Base-by-base conservation (phyloP, 2,329 filamentous ascomycete genomes). In the Clarireedia homoeocarpa region DNA sequence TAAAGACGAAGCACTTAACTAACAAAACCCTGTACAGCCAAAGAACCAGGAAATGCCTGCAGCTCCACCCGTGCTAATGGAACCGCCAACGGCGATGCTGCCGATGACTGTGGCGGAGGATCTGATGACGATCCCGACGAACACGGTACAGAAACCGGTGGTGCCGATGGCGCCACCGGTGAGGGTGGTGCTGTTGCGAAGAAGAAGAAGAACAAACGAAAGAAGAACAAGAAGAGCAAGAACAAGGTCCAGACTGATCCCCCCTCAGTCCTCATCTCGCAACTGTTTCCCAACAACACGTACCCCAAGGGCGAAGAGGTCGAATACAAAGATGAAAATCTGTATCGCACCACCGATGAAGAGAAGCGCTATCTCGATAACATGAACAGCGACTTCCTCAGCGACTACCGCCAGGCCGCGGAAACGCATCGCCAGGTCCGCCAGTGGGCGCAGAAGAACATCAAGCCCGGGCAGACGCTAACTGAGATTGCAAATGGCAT, bases 401-500 rank as follows among this genome's bases (percentile, higher is more conserved):
- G 80, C 58, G 89, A 95, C 67, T 95, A 91, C 71, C 85, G 90
- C 59, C 82, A 91, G 66, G 89, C 83, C 48, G 88, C 89, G 15
- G 89, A 95, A 73, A 83, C 89, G n/a, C 90, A 95, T 71, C 84
- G 90, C 56, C 88, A 95, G 70, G 89, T 94, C 56, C 84, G 90
- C 51, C 85, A 90, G 71, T 91, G 88, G 79, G 89, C 88, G 3
- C 85, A 89, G 72, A 85, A 85, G 69, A 85, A 79, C 67, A 88
- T 94, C 68, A 87, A 87, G 75, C 90, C 90, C 0, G 90, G 90
- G 48, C 85, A 89, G 77, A 82, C 80, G 5, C 73, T 95, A 67
- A 90, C 85, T 2, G 85, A 91, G 70, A 92, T 95, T 63, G 88
- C 89, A 7, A 85, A 92, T 69, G 86, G 85, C n/a, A 95, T 95